These are phyloP conservation scores for Candida freyschussii DNA, from an alignment of 1,139 yeast genomes.

Conservation along the genomic window DNA sequence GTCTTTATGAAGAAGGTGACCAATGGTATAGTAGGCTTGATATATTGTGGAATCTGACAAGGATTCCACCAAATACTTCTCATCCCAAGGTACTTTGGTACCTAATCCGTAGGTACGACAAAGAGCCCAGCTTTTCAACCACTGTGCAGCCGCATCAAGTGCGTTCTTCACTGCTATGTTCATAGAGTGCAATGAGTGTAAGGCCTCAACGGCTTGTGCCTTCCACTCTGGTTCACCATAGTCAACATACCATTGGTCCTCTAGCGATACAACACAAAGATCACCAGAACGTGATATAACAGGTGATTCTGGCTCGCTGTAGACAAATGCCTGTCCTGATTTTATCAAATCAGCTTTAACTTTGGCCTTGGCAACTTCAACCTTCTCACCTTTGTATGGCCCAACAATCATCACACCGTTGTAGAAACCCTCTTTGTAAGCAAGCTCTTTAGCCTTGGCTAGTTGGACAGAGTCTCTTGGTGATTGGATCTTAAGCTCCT, in stretches of 20 bases:
- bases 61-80: constrained; percentile 87
- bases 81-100: constrained; percentile 96
- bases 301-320: constrained; percentile 88
- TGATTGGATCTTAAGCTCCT: constrained; percentile 85
- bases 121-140: constrained; percentile 99
- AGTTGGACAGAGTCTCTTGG: constrained; percentile 88
- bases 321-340: constrained; percentile 76
- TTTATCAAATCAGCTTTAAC: constrained; percentile 78
- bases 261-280: constrained; percentile 92
- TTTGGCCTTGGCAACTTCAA: constrained; percentile 79
- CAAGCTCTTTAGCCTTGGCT: constrained; percentile 89
- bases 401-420: constrained; percentile 82
- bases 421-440: constrained; percentile 96
- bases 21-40: constrained; percentile 92
- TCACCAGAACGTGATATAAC: constrained; percentile 96
- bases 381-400: constrained; percentile 81
- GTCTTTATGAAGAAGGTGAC: constrained; percentile 82
- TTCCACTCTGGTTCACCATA: constrained; percentile 97
- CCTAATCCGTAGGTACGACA: constrained; percentile 97
- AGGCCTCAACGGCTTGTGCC: constrained; percentile 75
- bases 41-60: constrained; percentile 94
- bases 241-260: constrained; percentile 98
- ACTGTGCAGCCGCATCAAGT: constrained; percentile 88
- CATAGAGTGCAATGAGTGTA: constrained; percentile 72
- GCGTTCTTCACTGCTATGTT: constrained; percentile 85